phyloP scores from a whole-genome alignment of 495 filamentous ascomycete species.

The Aspergillus panamensis region DNA sequence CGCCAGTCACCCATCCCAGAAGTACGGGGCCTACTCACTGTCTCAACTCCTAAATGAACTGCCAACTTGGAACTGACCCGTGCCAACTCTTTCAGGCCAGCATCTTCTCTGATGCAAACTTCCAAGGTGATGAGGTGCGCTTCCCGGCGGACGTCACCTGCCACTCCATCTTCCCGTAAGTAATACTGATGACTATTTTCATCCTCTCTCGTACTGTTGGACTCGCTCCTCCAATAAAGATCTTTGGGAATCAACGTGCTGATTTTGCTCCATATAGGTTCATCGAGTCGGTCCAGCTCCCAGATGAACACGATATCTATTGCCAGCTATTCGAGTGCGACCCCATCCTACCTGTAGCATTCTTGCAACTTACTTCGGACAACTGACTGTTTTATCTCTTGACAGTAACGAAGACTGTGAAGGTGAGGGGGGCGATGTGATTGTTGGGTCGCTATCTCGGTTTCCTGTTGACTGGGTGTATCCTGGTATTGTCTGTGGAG shows the following conservation, averaged over 20 bases:
- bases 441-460: not conserved
- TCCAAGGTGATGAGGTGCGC: not conserved
- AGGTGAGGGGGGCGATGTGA: slow-evolving; percentile 1
- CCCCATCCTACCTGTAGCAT: not conserved
- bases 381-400: not conserved
- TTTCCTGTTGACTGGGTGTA: not conserved
- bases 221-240: not conserved
- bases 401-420: not conserved
- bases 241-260: not conserved
- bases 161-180: slow-evolving; percentile 1
- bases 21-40: too few relatives aligned
- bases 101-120: not conserved
- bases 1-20: too few relatives aligned
- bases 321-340: slow-evolving; percentile 3
- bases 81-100: not conserved
- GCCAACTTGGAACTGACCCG: too few relatives aligned
- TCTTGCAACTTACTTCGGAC: not conserved
- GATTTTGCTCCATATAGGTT: not conserved
- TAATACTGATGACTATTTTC: too few relatives aligned
- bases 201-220: not conserved
- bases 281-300: not conserved
- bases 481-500: slow-evolving; percentile 2
- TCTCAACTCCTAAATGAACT: too few relatives aligned
- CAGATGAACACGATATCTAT: not conserved
- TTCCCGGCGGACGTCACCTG: not conserved